Conservation (phyloP, 352 stramenopile species). For the Globisporangium heterothallicum region DNA sequence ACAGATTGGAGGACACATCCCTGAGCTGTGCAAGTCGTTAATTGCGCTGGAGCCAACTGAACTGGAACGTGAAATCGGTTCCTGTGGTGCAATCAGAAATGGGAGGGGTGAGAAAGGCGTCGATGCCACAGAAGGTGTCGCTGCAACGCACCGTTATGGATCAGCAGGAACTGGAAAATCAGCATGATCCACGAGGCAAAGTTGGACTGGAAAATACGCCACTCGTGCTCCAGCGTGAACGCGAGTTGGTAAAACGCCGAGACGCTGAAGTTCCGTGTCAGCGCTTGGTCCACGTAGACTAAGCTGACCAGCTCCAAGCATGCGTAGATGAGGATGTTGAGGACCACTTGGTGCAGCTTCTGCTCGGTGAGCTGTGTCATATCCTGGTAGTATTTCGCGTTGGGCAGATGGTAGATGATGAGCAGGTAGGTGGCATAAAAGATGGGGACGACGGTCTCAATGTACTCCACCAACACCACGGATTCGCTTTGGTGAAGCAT, state of each 20-base stretch:
- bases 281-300: neutral
- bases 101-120: neutral
- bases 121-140: neutral
- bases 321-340: slow-evolving; percentile 5
- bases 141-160: slow-evolving; percentile 17
- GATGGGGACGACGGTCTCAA: neutral
- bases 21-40: too few relatives aligned
- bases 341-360: neutral
- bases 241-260: neutral
- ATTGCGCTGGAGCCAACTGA: neutral
- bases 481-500: neutral
- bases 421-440: slow-evolving; percentile 2
- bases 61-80: neutral
- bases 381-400: slow-evolving; percentile 5
- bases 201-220: slow-evolving; percentile 18
- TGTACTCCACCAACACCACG: neutral
- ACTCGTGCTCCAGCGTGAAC: neutral
- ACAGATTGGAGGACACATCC: too few relatives aligned
- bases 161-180: slow-evolving; percentile 26
- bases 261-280: neutral
- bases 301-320: neutral
- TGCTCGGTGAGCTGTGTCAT: neutral
- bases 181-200: slow-evolving; percentile 22
- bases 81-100: neutral
- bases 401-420: neutral